phyloP scores from a whole-genome alignment of 2,329 filamentous ascomycete species.

The Fusarium haematococcum region DNA sequence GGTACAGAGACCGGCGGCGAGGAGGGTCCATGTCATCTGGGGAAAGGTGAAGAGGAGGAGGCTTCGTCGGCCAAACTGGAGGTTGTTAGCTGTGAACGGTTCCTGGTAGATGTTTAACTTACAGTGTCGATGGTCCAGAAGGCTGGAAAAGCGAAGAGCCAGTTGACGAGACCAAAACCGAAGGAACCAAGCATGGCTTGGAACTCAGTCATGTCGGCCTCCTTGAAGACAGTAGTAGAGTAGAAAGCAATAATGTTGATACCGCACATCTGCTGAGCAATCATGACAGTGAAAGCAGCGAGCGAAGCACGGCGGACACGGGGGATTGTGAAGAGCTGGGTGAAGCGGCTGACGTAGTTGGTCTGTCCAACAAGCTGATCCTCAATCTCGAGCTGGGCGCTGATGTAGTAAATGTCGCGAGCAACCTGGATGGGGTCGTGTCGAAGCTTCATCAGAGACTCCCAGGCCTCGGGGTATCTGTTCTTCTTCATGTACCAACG shows the following conservation, averaged over 20 bases:
- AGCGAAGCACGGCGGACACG: conserved; percentile 77
- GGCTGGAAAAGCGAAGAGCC: conserved; percentile 74
- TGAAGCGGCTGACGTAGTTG: conserved; percentile 60
- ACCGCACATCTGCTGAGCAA: conserved; percentile 77
- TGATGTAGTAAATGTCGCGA: conserved; percentile 69
- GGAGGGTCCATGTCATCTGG: conserved; percentile 71
- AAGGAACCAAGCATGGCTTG: conserved; percentile 63
- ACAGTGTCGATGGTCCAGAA: conserved; percentile 74
- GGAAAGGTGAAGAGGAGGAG: conserved; percentile 75
- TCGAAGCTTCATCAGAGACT: conserved; percentile 63
- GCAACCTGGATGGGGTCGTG: conserved; percentile 67
- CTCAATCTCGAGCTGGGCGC: conserved; percentile 57
- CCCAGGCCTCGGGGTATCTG: conserved; percentile 69
- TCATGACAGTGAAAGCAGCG: conserved; percentile 85
- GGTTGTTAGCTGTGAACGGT: conserved; percentile 15
- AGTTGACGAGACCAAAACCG: conserved; percentile 68
- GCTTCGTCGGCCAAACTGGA: conserved; percentile 67
- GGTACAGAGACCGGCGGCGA: conserved; percentile 56
- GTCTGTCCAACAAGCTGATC: conserved; percentile 52
- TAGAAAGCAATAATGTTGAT: conserved; percentile 83
- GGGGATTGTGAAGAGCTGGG: conserved; percentile 75
- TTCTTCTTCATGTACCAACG: conserved; percentile 75
- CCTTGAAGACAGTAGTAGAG: conserved; percentile 70
- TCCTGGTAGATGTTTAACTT: not conserved
- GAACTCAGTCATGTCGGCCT: conserved; percentile 67